Conservation (phyloP, 441 rosid genomes). For the Gossypium gossypioides region DNA sequence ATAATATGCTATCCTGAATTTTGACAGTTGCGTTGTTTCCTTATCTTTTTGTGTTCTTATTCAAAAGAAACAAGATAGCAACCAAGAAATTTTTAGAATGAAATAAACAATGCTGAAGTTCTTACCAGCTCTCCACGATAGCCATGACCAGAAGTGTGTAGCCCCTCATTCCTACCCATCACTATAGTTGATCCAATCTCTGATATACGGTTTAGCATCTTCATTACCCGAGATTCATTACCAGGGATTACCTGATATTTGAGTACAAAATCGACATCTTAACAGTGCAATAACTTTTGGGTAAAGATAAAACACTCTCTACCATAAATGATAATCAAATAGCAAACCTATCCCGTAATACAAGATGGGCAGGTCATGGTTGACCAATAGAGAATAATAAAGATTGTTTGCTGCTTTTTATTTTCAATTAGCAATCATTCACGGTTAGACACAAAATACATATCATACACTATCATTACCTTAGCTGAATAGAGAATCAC, state of each 20-base stretch:
- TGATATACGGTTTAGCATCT: constrained; percentile 86
- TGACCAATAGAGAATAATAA: neutral
- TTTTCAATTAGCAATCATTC: neutral
- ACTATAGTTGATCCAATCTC: constrained; percentile 83
- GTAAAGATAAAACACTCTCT: neutral
- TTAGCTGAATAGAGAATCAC: constrained; percentile 82
- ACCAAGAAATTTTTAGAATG: neutral
- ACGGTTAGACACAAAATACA: neutral
- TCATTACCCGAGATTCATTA: constrained; percentile 90
- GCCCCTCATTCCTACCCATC: constrained; percentile 73
- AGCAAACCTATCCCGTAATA: neutral
- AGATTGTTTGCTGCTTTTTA: neutral
- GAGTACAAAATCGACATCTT: constrained; percentile 8
- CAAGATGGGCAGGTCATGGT: neutral
- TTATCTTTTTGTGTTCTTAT: neutral
- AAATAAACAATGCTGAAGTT: constrained; percentile 11
- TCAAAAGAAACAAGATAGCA: neutral
- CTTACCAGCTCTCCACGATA: constrained; percentile 91
- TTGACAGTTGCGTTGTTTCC: neutral
- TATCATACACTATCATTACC: constrained; percentile 30
- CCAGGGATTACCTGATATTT: constrained; percentile 83
- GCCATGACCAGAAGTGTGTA: constrained; percentile 95
- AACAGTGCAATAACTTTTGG: neutral
- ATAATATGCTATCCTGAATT: neutral
- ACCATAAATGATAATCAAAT: neutral